phyloP scores from a whole-genome alignment of 345 rosid genomes.

The Viola odorata region DNA sequence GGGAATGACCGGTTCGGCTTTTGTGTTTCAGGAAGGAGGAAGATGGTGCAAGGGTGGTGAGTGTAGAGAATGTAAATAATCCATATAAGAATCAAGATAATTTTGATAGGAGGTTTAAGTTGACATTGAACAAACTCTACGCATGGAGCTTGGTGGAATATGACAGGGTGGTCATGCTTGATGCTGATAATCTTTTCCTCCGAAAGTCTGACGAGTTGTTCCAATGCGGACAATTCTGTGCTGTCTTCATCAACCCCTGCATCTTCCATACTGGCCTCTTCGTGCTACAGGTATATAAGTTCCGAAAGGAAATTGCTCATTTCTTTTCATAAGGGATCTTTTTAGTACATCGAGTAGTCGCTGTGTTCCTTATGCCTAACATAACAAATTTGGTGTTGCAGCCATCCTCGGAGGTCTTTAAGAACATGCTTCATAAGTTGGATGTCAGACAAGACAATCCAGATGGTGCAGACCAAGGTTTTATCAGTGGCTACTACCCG shows the following conservation, averaged over 20 bases:
- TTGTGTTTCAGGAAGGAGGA: constrained; percentile 56
- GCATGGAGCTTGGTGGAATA: constrained; percentile 84
- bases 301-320: background rate
- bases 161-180: constrained; percentile 87
- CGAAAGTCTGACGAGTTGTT: constrained; percentile 77
- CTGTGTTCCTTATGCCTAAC: background rate
- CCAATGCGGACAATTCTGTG: constrained; percentile 94
- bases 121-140: constrained; percentile 84
- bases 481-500: constrained; percentile 78
- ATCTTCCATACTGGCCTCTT: constrained; percentile 97
- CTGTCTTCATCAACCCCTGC: constrained; percentile 93
- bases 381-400: constrained; percentile 18
- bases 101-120: constrained; percentile 69
- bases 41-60: constrained; percentile 79
- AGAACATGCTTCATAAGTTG: constrained; percentile 71
- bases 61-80: constrained; percentile 80
- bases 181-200: constrained; percentile 86
- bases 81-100: constrained; percentile 63
- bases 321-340: background rate
- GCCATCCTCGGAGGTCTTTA: constrained; percentile 73
- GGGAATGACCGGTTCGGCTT: constrained; percentile 7
- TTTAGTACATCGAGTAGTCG: background rate
- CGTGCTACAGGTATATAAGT: constrained; percentile 52
- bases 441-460: constrained; percentile 53
- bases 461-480: constrained; percentile 99